These are phyloP conservation scores for Sporothrix variecibatus DNA, from an alignment of 2,329 filamentous ascomycete species.

Conservation along the genomic window DNA sequence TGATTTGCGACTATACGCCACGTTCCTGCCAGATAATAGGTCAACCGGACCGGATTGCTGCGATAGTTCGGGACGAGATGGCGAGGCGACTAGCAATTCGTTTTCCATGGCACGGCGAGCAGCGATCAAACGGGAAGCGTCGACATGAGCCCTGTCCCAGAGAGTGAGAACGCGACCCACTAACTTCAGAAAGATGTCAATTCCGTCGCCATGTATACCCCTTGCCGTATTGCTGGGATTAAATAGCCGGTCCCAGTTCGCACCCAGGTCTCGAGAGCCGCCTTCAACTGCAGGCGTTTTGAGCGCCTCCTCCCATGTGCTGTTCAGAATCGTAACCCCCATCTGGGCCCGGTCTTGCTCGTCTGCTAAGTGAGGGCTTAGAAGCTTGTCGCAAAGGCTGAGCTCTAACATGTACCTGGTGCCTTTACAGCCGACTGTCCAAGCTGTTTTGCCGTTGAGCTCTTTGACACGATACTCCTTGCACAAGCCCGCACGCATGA, in stretches of 20 bases:
- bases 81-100: too few relatives aligned
- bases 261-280: conserved; percentile 24
- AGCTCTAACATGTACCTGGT: conserved; percentile 42
- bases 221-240: neutral
- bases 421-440: conserved; percentile 38
- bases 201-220: neutral
- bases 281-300: neutral
- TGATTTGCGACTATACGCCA: neutral
- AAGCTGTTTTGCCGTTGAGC: conserved; percentile 39
- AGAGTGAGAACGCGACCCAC: neutral
- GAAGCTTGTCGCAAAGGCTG: conserved; percentile 40
- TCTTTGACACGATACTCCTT: conserved; percentile 34
- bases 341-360: neutral
- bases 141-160: neutral
- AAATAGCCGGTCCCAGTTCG: conserved; percentile 25
- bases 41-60: neutral
- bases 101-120: neutral
- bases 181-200: conserved; percentile 22
- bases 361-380: neutral
- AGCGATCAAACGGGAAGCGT: neutral
- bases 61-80: neutral
- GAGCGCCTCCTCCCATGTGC: conserved; percentile 21
- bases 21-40: neutral
- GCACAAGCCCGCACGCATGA: conserved; percentile 28
- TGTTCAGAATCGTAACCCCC: conserved; percentile 16